Conservation (phyloP, 441 rosid species). For the Croton setiger region DNA sequence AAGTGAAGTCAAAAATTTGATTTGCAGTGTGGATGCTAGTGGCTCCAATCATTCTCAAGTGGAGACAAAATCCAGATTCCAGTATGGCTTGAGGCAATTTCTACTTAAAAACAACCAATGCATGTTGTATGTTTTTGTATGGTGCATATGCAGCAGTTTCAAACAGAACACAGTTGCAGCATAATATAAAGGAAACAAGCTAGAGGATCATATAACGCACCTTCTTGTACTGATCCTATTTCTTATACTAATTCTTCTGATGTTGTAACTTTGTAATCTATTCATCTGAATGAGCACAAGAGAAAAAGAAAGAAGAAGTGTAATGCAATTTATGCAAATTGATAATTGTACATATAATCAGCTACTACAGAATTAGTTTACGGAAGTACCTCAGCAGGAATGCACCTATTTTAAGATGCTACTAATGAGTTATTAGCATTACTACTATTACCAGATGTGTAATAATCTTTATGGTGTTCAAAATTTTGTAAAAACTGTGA, state of each 20-base stretch:
- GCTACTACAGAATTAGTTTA: neutral
- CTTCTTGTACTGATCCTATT: neutral
- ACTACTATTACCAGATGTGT: too few relatives aligned
- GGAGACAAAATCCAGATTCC: conserved; percentile 39
- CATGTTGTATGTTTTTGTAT: conserved; percentile 1
- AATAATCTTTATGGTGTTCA: too few relatives aligned
- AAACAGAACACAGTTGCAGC: neutral
- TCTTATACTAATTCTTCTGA: conserved; percentile 7
- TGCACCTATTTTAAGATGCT: neutral
- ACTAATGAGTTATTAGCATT: too few relatives aligned
- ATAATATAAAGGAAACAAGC: neutral
- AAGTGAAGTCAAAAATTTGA: neutral
- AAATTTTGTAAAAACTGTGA: too few relatives aligned
- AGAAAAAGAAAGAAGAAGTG: neutral
- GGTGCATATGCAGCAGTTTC: conserved; percentile 1
- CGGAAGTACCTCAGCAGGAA: neutral
- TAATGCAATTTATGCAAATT: conserved; percentile 11
- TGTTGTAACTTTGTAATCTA: conserved; percentile 13
- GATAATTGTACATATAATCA: conserved; percentile 19
- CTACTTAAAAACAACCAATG: neutral
- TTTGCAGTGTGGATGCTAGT: conserved; percentile 91
- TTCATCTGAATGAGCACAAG: conserved; percentile 7
- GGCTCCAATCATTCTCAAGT: conserved; percentile 64
- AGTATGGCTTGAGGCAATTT: conserved; percentile 23
- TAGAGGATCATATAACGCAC: neutral